Evolutionary conservation across 768 basidiomycete species (phyloP).

Genomic region (Krasilnikovozyma curviuscula): DNA sequence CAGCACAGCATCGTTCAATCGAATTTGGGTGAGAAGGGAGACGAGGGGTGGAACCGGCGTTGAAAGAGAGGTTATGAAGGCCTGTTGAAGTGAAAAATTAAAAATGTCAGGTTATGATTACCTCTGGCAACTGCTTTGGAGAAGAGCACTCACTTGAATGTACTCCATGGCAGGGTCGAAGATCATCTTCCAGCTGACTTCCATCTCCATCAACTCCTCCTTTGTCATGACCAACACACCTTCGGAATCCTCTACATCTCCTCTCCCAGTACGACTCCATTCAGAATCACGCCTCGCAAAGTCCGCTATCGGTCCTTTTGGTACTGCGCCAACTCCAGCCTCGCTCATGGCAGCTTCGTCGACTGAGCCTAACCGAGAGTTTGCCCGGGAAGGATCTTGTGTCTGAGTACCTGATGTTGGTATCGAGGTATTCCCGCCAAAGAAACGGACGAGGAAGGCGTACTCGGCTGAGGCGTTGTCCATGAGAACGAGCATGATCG

Average conservation of each 20-base stretch:
- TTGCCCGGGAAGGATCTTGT: background rate
- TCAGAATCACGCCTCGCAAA: slow-evolving; percentile 2
- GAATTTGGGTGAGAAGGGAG: slow-evolving; percentile 74
- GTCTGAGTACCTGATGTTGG: background rate
- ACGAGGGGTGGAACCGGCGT: slow-evolving; percentile 50
- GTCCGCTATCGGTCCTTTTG: background rate
- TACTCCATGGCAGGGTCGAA: slow-evolving; percentile 82
- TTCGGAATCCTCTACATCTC: background rate
- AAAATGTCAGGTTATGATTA: background rate
- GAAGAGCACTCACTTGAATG: slow-evolving; percentile 37
- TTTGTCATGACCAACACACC: slow-evolving; percentile 18
- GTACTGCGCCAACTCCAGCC: background rate
- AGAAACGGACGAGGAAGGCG: slow-evolving; percentile 68
- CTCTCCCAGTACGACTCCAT: background rate
- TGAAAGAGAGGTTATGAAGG: slow-evolving; percentile 46
- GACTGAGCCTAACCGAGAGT: background rate
- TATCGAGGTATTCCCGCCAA: slow-evolving; percentile 28
- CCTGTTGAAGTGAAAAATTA: slow-evolving; percentile 28
- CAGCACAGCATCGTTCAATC: slow-evolving; percentile 64
- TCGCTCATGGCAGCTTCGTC: background rate
- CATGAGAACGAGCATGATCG: slow-evolving; percentile 70
- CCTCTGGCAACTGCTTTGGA: background rate
- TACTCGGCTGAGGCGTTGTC: slow-evolving; percentile 91
- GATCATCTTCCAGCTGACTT: slow-evolving; percentile 71
- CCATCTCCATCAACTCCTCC: slow-evolving; percentile 25